These are phyloP conservation scores for Kwoniella pini DNA, from an alignment of 768 basidiomycete species.

Conservation along the genomic window DNA sequence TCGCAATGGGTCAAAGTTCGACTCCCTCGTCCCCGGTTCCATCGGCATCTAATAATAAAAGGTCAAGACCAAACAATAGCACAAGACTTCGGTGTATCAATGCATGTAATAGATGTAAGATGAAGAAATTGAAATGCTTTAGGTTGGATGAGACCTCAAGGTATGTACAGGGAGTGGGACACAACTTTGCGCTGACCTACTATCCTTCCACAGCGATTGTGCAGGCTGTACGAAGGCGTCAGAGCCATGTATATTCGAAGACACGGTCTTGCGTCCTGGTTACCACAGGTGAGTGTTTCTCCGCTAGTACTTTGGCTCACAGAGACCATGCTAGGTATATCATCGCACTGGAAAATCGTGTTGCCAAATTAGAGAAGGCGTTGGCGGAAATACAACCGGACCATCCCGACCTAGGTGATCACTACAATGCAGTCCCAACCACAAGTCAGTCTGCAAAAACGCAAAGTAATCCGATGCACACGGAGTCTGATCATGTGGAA, in stretches of 20 bases:
- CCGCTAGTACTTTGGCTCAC: not conserved
- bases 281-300: slow-evolving; percentile 5
- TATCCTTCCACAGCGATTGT: not conserved
- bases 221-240: slow-evolving; percentile 12
- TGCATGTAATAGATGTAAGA: slow-evolving; percentile 24
- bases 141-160: not conserved
- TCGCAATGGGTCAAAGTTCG: not conserved
- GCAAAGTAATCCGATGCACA: too few species aligned
- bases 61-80: not conserved
- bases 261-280: not conserved
- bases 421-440: not conserved
- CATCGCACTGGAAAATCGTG: slow-evolving; percentile 8
- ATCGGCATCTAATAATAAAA: not conserved
- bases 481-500: too few species aligned
- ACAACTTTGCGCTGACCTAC: too few species aligned
- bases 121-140: slow-evolving; percentile 26
- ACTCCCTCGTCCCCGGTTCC: not conserved
- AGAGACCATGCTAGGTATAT: slow-evolving; percentile 6
- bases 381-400: not conserved
- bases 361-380: slow-evolving; percentile 4
- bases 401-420: slow-evolving; percentile 20
- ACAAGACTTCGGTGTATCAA: slow-evolving; percentile 16
- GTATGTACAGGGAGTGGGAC: not conserved
- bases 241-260: slow-evolving; percentile 16
- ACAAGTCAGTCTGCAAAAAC: too few species aligned